These are phyloP conservation scores for Pleurotus pulmonarius DNA, from an alignment of 768 basidiomycete genomes.

Conservation along the genomic window DNA sequence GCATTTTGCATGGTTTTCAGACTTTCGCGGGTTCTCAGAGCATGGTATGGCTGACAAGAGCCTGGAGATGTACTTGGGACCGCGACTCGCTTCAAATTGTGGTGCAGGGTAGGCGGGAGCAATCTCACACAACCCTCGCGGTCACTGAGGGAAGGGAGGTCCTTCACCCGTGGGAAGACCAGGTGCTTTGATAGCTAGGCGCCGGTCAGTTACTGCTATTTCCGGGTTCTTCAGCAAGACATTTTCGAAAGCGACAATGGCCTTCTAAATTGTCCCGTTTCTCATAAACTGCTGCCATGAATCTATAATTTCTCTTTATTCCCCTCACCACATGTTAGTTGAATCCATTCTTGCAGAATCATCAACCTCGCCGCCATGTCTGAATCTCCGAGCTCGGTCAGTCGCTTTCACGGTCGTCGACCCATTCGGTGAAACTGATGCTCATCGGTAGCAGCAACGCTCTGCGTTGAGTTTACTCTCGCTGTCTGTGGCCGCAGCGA, in stretches of 20 bases:
- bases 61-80: no score
- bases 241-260: not conserved
- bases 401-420: not conserved
- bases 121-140: no score
- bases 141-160: no score
- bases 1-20: slow-evolving; percentile 31
- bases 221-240: not conserved
- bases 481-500: slow-evolving; percentile 59
- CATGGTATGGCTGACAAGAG: no score
- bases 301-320: not conserved
- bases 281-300: slow-evolving; percentile 14
- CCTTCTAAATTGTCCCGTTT: slow-evolving; percentile 3
- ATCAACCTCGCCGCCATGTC: slow-evolving; percentile 6
- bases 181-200: no score
- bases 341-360: slow-evolving; percentile 1
- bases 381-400: not conserved
- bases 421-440: not conserved
- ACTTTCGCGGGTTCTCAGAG: no score
- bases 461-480: slow-evolving; percentile 53
- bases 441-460: slow-evolving; percentile 7
- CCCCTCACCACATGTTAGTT: not conserved
- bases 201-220: no score
- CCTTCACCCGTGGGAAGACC: no score
- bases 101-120: no score
- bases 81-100: no score